Percentiles rank a stretch among this genome's conserved stretches.
Conservation (phyloP, 2,329 filamentous ascomycete species). For the Venturia oleaginea region DNA sequence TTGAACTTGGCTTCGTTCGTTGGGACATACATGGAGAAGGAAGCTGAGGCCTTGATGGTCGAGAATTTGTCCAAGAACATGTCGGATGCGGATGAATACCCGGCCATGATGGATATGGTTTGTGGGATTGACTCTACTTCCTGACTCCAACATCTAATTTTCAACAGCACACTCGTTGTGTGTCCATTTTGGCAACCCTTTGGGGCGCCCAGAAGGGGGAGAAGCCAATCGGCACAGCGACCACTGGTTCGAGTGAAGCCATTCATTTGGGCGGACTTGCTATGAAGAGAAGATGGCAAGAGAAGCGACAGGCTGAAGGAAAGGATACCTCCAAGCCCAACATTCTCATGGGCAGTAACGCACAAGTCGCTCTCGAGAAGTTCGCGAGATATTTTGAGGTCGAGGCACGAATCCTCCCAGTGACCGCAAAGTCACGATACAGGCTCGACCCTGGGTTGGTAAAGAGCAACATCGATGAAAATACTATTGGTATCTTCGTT, state of each 20-base stretch:
- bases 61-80: slow-evolving; percentile 65
- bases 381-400: slow-evolving; percentile 68
- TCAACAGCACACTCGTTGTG: slow-evolving; percentile 48
- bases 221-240: slow-evolving; percentile 58
- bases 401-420: slow-evolving; percentile 55
- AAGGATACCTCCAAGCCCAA: slow-evolving; percentile 59
- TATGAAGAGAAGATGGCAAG: slow-evolving; percentile 69
- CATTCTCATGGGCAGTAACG: slow-evolving; percentile 66
- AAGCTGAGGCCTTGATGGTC: slow-evolving; percentile 54
- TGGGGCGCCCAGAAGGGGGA: slow-evolving; percentile 55
- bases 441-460: slow-evolving; percentile 56
- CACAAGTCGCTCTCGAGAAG: slow-evolving; percentile 64
- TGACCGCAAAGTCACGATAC: slow-evolving; percentile 51
- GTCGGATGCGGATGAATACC: slow-evolving; percentile 51
- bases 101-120: slow-evolving; percentile 37
- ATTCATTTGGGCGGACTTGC: slow-evolving; percentile 62
- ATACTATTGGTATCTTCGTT: slow-evolving; percentile 67
- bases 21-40: slow-evolving; percentile 61
- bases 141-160: background rate
- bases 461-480: slow-evolving; percentile 61
- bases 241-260: slow-evolving; percentile 62
- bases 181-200: slow-evolving; percentile 58
- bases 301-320: slow-evolving; percentile 48
- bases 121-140: slow-evolving; percentile 8
- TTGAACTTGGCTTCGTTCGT: slow-evolving; percentile 64